Percentiles rank a stretch among this genome's conserved stretches.
Evolutionary conservation across 2,329 filamentous ascomycete genomes (phyloP).

Genomic region (Aureobasidium sp.): DNA sequence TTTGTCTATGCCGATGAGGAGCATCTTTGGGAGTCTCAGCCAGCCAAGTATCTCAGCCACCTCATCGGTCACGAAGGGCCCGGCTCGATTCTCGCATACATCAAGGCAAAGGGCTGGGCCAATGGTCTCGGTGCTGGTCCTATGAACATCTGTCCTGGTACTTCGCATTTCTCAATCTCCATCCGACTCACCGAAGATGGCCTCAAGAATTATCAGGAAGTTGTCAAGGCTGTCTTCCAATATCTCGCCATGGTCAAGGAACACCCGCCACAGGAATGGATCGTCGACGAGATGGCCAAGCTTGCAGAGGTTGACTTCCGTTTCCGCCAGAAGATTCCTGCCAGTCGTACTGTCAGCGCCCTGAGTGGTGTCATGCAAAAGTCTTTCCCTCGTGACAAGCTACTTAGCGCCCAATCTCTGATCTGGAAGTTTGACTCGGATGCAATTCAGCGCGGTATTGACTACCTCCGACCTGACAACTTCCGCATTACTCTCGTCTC

Average conservation of each 20-base stretch:
- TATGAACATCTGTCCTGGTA: slow-evolving; percentile 69
- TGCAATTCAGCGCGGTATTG: slow-evolving; percentile 67
- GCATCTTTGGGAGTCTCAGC: slow-evolving; percentile 68
- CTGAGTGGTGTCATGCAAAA: slow-evolving; percentile 87
- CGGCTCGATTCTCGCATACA: slow-evolving; percentile 81
- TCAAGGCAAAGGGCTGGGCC: slow-evolving; percentile 86
- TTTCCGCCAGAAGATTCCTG: slow-evolving; percentile 87
- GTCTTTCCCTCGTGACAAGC: slow-evolving; percentile 74
- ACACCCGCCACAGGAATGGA: slow-evolving; percentile 78
- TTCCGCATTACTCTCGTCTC: slow-evolving; percentile 79
- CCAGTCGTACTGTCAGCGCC: slow-evolving; percentile 80
- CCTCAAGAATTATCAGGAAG: slow-evolving; percentile 71
- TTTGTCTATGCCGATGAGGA: slow-evolving; percentile 87
- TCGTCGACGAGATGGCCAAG: slow-evolving; percentile 84
- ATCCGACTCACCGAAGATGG: slow-evolving; percentile 80
- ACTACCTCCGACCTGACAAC: slow-evolving; percentile 75
- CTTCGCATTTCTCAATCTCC: slow-evolving; percentile 71
- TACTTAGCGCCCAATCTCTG: slow-evolving; percentile 72
- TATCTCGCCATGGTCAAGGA: slow-evolving; percentile 84
- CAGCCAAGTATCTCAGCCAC: slow-evolving; percentile 79
- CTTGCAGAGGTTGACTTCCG: slow-evolving; percentile 91
- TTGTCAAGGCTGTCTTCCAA: slow-evolving; percentile 79
- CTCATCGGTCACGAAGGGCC: slow-evolving; percentile 89
- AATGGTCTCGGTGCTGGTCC: slow-evolving; percentile 74
- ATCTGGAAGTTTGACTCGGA: slow-evolving; percentile 73